phyloP scores from a whole-genome alignment of 495 filamentous ascomycete genomes.

The Paragyromitra xinjiangensis region DNA sequence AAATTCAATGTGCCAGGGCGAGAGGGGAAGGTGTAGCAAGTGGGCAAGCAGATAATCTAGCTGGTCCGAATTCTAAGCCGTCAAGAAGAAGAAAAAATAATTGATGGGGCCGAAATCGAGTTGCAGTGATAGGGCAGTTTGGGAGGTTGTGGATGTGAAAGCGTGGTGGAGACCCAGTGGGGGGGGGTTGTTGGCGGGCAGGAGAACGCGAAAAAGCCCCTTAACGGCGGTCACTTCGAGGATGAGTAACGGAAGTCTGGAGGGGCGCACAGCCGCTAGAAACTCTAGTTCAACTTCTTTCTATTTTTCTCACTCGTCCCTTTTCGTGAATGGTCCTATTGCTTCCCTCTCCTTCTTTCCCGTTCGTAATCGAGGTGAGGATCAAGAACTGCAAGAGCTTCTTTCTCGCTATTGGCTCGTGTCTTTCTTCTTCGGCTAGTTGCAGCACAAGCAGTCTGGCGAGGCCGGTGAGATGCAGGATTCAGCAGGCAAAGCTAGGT shows the following conservation, averaged over 20 bases:
- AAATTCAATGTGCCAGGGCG: conserved; percentile 28
- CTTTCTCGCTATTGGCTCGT: conserved; percentile 21
- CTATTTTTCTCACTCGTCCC: conserved; percentile 17
- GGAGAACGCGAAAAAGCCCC: conserved; percentile 51
- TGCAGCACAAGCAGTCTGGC: conserved; percentile 44
- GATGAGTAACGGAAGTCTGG: conserved; percentile 34
- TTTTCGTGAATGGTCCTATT: conserved; percentile 22
- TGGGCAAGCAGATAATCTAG: conserved; percentile 36
- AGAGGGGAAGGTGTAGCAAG: conserved; percentile 21
- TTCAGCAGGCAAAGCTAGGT: conserved; percentile 25
- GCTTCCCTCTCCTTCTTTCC: conserved; percentile 15
- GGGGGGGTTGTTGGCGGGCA: conserved; percentile 39
- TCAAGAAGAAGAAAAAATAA: conserved; percentile 32
- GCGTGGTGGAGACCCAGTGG: conserved; percentile 41
- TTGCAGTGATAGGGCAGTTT: conserved; percentile 21
- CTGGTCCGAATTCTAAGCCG: conserved; percentile 31
- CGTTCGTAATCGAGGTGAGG: conserved; percentile 4
- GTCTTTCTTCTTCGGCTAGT: conserved; percentile 27
- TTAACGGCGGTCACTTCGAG: conserved; percentile 49
- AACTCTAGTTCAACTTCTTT: conserved; percentile 18
- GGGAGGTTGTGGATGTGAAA: conserved; percentile 20
- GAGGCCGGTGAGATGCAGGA: conserved; percentile 43
- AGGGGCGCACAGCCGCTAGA: conserved; percentile 29
- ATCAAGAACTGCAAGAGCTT: conserved; percentile 17
- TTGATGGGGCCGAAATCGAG: conserved; percentile 18